Base-by-base conservation (phyloP, 768 basidiomycete species). In the Hirschioporus abietinus region DNA sequence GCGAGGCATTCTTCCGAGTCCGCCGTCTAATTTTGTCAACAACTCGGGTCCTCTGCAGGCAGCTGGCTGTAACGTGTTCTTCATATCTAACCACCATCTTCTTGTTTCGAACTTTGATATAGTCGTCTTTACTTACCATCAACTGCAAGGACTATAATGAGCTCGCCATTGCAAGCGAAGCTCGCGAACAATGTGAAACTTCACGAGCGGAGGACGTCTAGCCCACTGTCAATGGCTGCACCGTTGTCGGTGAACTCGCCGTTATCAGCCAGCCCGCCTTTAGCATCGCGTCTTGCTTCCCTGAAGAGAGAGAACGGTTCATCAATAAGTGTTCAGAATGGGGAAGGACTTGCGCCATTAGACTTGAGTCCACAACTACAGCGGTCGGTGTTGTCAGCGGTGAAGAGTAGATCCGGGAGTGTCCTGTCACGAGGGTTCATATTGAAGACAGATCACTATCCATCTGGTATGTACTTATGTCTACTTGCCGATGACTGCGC, bases 381-480 rank as follows among this genome's bases (percentile, higher is more conserved):
- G 67, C 86, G 86, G 24, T 88, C 89, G 34, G 89, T 84, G 63
- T 80, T 88, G 0, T 88, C 88, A 1, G 83, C 95, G 35, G 93
- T 95, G 66, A 93, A 94, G 78, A 88, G 91, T 7, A 83, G 94
- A 66, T 81, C 83, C 0, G 94, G 94, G 20, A 92, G 90, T 71
- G 94, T 96, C 35, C 80, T 96, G 7, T 88, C 91, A 3, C 79
- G 94, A 68, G 93, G 95, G 0, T 93, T 95, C 75, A 96, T 99
- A 65, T 79, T 99, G 71, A 99, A 99, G 81, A 96, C 95, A 20
- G 96, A 97, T 78, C 83, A 90, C 74, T 90, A 93, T 76, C 90
- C 91, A 35, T 90, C 90, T 68, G 90, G 90, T 87, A 68, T 64
- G 65, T 58, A 66, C 35, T 34, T 68, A 42, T 66, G 52, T 36